Evolutionary conservation across 257 asterid species (phyloP).

Genomic region (Primulina huaijiensis): DNA sequence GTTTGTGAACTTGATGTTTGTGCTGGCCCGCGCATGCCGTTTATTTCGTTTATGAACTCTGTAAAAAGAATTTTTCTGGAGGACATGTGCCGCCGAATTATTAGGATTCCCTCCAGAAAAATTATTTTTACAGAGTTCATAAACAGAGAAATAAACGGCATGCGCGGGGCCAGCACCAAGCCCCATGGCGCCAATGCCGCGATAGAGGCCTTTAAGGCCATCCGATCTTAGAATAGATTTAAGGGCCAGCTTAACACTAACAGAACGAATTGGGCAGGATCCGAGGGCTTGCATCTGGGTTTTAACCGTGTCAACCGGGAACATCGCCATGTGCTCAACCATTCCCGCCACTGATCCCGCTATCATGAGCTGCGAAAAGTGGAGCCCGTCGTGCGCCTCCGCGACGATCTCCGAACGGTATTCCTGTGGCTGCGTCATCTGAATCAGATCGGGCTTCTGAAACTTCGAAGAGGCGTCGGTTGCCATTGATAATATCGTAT

Average conservation of each 20-base stretch:
- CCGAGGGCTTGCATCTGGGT: constrained; percentile 95
- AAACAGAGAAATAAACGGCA: constrained; percentile 86
- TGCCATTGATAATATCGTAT: constrained; percentile 44
- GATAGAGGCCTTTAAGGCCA: constrained; percentile 68
- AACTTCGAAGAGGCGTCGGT: constrained; percentile 69
- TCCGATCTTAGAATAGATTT: constrained; percentile 62
- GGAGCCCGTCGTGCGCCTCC: constrained; percentile 77
- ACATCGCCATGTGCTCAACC: constrained; percentile 98
- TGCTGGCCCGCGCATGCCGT: no score
- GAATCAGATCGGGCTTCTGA: constrained; percentile 59
- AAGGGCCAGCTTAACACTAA: constrained; percentile 55
- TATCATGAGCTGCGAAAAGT: constrained; percentile 85
- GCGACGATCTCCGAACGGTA: constrained; percentile 39
- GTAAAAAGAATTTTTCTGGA: no score
- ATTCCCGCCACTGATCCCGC: constrained; percentile 91
- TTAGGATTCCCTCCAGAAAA: constrained; percentile 69
- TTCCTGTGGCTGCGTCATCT: constrained; percentile 50
- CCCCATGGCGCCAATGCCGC: constrained; percentile 97
- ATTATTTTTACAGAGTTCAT: constrained; percentile 67
- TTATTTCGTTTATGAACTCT: no score
- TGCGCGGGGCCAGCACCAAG: constrained; percentile 98
- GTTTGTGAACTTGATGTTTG: no score
- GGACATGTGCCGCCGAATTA: constrained; percentile 68
- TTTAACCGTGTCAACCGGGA: constrained; percentile 88
- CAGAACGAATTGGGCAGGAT: constrained; percentile 76